phyloP scores from a whole-genome alignment of 2,329 filamentous ascomycete species.

The Fusarium brevicatenulatum region DNA sequence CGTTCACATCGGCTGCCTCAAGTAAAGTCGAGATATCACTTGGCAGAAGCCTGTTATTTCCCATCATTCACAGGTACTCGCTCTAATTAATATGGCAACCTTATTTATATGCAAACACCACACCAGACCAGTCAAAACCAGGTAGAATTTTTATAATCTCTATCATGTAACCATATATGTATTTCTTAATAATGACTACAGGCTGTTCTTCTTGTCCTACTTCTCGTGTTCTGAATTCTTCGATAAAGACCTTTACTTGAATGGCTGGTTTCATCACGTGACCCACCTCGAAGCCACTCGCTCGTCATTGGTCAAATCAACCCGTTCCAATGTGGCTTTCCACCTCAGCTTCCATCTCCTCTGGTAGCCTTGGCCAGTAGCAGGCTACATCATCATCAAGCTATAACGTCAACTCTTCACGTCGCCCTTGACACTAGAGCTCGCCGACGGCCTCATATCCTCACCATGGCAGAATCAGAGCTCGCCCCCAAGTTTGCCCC shows the following conservation, averaged over 20 bases:
- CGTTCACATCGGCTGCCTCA: background rate
- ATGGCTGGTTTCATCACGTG: constrained; percentile 29
- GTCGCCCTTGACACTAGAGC: constrained; percentile 29
- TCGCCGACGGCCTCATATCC: constrained; percentile 34
- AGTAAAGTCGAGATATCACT: background rate
- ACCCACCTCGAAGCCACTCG: background rate
- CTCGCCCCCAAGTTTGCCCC: constrained; percentile 83
- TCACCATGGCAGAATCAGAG: constrained; percentile 64
- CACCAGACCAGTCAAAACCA: background rate
- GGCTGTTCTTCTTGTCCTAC: background rate
- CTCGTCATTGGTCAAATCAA: constrained; percentile 30
- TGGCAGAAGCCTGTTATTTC: background rate
- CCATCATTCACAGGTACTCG: background rate
- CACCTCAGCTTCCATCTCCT: constrained; percentile 38
- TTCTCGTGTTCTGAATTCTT: background rate
- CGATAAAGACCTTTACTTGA: background rate
- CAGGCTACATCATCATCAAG: constrained; percentile 46
- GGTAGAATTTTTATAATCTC: background rate
- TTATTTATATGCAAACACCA: background rate
- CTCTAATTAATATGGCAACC: background rate
- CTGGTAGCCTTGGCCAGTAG: constrained; percentile 38
- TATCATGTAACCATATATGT: background rate
- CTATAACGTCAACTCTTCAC: constrained; percentile 38
- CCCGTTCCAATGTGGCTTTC: constrained; percentile 26
- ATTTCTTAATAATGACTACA: background rate